Evolutionary conservation across 2,329 filamentous ascomycete species (phyloP), one percentile per base, ranked within the genome.

Genomic region (Beauveria sp.): DNA sequence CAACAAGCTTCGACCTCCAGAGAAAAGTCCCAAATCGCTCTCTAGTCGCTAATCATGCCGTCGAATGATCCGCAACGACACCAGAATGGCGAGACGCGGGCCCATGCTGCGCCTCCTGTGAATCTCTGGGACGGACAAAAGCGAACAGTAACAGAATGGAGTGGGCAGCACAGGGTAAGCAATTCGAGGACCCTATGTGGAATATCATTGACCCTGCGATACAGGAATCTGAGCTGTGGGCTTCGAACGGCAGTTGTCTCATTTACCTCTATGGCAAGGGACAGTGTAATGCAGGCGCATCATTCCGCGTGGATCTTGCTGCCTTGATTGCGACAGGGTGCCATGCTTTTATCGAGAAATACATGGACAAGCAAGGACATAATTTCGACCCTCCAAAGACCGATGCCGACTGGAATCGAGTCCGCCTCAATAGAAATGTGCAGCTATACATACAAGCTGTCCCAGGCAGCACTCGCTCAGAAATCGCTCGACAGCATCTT

Each of bases 361-460:
- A 81, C 65, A 69, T 81, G 51, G 67, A 72, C 2, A 71, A 70
- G 63, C 73, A 75, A 52, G 66, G 65, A 8, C 61, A 62, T 16
- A n/a, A 26, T 3, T 52, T n/a, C 12, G 42, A 53, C 20, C 61
- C 63, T 9, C 65, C 64, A 0, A 68, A 69, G 3, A 70, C 66
- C 14, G 53, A 65, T 63, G 52, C 69, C 24, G 69, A 74, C 63
- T 73, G 74, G 71, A 70, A 69, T 53, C 67, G 65, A 43, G 63
- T 68, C 28, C 68, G 73, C 50, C 68, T 71, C 3, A 63, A 66
- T 42, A 69, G 68, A 53, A 73, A 65, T 34, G 70, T 84, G 60
- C 85, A 91, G 56, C 75, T 93, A 1, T 91, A 86, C 69, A 85
- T 93, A n/a, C 85, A 89, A 2, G 78, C 87, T 1, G 87, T 88